A percentile compares a stretch with the other conserved stretches of the same genome.
These are phyloP conservation scores for Leccinum subtestaceum DNA, from an alignment of 768 basidiomycete species.

Conservation along the genomic window DNA sequence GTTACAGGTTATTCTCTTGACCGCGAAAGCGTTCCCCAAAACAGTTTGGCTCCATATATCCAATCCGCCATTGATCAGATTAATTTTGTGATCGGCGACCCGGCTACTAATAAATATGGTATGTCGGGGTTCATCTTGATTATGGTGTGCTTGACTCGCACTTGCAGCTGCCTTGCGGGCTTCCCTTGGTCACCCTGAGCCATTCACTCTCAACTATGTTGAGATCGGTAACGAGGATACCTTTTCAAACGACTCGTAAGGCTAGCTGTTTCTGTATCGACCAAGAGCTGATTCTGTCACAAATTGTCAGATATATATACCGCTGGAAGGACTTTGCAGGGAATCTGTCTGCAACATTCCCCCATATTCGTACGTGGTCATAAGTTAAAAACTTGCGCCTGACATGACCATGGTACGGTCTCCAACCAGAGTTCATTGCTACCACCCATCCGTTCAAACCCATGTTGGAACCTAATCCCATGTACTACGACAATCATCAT, in stretches of 20 bases:
- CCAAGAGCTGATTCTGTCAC: background rate
- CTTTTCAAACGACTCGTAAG: conserved; percentile 34
- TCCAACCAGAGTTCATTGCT: conserved; percentile 50
- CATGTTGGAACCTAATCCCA: conserved; percentile 46
- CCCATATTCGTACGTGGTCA: conserved; percentile 43
- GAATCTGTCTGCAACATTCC: conserved; percentile 46
- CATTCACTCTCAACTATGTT: conserved; percentile 48
- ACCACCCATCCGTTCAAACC: conserved; percentile 46
- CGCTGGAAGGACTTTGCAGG: conserved; percentile 51
- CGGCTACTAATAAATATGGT: conserved; percentile 38
- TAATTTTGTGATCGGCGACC: conserved; percentile 60
- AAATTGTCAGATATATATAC: conserved; percentile 42
- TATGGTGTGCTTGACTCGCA: background rate
- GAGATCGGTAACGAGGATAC: conserved; percentile 62
- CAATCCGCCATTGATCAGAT: conserved; percentile 60
- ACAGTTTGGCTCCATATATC: conserved; percentile 46
- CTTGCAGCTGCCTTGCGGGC: conserved; percentile 48
- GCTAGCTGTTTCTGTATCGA: too few relatives aligned
- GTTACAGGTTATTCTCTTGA: conserved; percentile 48
- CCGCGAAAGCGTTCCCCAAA: conserved; percentile 43
- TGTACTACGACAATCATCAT: conserved; percentile 54
- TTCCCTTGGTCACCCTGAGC: conserved; percentile 52
- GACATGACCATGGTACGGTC: conserved; percentile 3
- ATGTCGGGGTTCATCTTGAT: conserved; percentile 12
- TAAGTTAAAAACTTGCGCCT: conserved; percentile 1